Evolutionary conservation across 1,139 yeast genomes (phyloP).

Genomic region (Scheffersomyces illinoinensis): DNA sequence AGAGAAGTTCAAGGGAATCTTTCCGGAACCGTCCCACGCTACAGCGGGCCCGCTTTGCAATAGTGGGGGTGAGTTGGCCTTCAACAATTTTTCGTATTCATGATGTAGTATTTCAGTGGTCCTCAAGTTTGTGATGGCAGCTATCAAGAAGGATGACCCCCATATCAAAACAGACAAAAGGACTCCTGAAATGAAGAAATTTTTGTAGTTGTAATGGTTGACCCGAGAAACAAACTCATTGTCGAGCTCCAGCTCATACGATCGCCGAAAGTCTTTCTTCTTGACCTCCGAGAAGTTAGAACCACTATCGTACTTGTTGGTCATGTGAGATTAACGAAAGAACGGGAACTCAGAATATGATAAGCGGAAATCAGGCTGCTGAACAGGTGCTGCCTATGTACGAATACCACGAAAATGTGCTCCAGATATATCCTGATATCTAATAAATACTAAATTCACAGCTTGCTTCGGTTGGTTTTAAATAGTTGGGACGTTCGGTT

Average conservation of each 20-base stretch:
- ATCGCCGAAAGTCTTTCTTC: conserved; percentile 13
- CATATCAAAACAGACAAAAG: conserved; percentile 34
- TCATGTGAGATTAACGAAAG: background rate
- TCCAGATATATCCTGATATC: no score
- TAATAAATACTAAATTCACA: background rate
- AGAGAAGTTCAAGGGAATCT: conserved; percentile 30
- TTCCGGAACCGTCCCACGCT: conserved; percentile 18
- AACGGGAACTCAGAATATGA: background rate
- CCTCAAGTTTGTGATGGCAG: conserved; percentile 24
- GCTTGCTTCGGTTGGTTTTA: background rate
- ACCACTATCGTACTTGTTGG: background rate
- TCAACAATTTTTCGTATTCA: conserved; percentile 8
- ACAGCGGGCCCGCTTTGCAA: conserved; percentile 1
- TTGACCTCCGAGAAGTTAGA: background rate
- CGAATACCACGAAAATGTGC: background rate
- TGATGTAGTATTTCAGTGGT: conserved; percentile 6
- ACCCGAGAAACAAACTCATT: background rate
- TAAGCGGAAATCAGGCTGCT: background rate
- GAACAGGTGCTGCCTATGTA: background rate
- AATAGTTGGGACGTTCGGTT: background rate
- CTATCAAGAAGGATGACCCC: conserved; percentile 39
- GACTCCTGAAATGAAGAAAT: conserved; percentile 20
- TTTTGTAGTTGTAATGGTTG: conserved; percentile 9
- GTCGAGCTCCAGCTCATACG: background rate
- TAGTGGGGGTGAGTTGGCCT: conserved; percentile 9